A percentile compares a stretch with the other conserved stretches of the same genome.
Conservation (phyloP, 345 rosid species). For the Eucalyptus fibrosa region DNA sequence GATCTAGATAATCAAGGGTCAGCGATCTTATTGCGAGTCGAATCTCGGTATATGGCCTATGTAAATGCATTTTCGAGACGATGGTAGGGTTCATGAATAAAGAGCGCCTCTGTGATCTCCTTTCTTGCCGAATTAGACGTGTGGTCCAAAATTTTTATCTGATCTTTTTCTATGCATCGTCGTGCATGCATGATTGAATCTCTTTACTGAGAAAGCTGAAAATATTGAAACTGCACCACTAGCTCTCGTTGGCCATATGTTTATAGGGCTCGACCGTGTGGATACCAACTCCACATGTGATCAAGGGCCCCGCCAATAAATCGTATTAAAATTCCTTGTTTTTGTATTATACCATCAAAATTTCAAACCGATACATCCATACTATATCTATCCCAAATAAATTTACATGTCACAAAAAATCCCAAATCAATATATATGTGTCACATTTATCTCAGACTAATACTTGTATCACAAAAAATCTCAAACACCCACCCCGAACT, state of each 20-base stretch:
- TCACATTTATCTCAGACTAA: background rate
- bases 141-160: background rate
- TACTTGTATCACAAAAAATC: background rate
- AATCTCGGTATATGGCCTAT: background rate
- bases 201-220: background rate
- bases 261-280: background rate
- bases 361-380: no score
- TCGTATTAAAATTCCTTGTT: background rate
- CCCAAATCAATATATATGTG: accelerated
- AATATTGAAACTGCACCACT: background rate
- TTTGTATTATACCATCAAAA: background rate
- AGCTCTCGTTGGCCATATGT: background rate
- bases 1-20: background rate
- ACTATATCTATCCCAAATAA: no score
- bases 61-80: background rate
- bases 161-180: background rate
- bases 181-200: background rate
- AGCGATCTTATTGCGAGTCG: background rate
- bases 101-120: background rate
- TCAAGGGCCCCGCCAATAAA: no score
- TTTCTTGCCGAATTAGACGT: background rate
- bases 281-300: background rate
- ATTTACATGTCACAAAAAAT: background rate
- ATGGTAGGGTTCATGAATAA: background rate
- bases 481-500: background rate